Evolutionary conservation across 164 flowering plant genomes (phyloP), one percentile per base, ranked within the genome.

Genomic region (Vitis labrusca): DNA sequence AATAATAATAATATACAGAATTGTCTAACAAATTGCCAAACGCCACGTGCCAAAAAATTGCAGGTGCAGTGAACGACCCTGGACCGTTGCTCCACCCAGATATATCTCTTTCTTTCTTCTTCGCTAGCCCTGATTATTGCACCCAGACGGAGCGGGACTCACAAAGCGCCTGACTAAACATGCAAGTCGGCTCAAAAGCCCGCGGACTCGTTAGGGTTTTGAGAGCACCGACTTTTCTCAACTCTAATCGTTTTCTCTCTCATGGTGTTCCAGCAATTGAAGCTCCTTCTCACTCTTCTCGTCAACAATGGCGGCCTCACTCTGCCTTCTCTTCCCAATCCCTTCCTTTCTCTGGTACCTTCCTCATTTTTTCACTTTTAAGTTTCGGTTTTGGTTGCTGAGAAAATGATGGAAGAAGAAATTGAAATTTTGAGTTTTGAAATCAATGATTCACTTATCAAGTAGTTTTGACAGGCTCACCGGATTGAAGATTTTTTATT

Each of bases 151-250:
- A 37, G 44, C 5, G 1, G 7, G 44, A 37, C 44, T 37, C 44
- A 37, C 44, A 37, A 37, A 37, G 44, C 44, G 44, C 44, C 44
- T 37, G 44, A 37, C 3, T 37, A 37, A 37, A 37, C 44, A 37
- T 37, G 44, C 44, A 37, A 77, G 71, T 68, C 48, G 69, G 65
- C 29, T 77, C 83, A 10, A 80, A 71, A 52, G 69, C 81, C 54
- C 85, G 83, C 23, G 67, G 74, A 17, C 60, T 85, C 71, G 71
- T 75, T 68, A 75, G 82, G 77, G 74, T 75, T 75, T 69, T 81
- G n/a, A 66, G 65, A 60, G 53, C 79, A 11, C 73, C 78, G 15
- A 17, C 73, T 53, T 15, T 68, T 7, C 67, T 79, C 60, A 59
- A 64, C 70, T 75, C 78, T 13, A 66, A 51, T 27, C 77, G 79